phyloP scores from a whole-genome alignment of 345 rosid genomes.

The Trapa bicornis region DNA sequence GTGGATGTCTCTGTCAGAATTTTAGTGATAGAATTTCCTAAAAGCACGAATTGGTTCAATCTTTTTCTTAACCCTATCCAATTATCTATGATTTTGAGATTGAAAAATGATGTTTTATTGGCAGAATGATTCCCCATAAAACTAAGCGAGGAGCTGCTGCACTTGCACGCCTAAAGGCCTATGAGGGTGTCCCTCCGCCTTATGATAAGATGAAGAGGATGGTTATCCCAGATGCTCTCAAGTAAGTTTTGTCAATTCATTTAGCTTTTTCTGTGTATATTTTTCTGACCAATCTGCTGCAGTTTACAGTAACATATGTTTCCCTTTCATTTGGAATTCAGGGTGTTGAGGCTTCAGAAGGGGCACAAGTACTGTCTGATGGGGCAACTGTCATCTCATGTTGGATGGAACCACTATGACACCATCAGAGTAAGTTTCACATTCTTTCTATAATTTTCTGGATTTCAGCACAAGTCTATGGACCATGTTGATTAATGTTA shows the following conservation, averaged over 20 bases:
- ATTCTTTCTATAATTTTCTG: background rate
- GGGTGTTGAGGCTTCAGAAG: conserved; percentile 87
- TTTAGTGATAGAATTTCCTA: background rate
- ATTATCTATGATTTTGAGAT: background rate
- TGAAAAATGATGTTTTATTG: background rate
- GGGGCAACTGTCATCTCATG: conserved; percentile 63
- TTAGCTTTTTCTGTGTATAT: background rate
- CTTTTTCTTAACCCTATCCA: background rate
- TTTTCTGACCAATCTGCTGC: background rate
- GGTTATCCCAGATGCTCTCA: conserved; percentile 89
- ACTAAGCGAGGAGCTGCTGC: conserved; percentile 17
- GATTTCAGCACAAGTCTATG: no score
- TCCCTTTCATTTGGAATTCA: conserved; percentile 4
- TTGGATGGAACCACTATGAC: conserved; percentile 85
- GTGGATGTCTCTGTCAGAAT: background rate
- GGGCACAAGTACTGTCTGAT: conserved; percentile 76
- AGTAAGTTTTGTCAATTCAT: conserved; percentile 19
- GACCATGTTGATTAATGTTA: background rate
- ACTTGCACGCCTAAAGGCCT: conserved; percentile 64
- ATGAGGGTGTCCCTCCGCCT: conserved; percentile 73
- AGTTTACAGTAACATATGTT: background rate
- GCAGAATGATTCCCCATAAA: background rate
- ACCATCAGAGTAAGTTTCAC: conserved; percentile 50
- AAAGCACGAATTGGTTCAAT: background rate
- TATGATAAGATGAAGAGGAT: conserved; percentile 74